A percentile compares a stretch with the other conserved stretches of the same genome.
These are phyloP conservation scores for Russula emetica DNA, from an alignment of 768 basidiomycete species.

Conservation along the genomic window DNA sequence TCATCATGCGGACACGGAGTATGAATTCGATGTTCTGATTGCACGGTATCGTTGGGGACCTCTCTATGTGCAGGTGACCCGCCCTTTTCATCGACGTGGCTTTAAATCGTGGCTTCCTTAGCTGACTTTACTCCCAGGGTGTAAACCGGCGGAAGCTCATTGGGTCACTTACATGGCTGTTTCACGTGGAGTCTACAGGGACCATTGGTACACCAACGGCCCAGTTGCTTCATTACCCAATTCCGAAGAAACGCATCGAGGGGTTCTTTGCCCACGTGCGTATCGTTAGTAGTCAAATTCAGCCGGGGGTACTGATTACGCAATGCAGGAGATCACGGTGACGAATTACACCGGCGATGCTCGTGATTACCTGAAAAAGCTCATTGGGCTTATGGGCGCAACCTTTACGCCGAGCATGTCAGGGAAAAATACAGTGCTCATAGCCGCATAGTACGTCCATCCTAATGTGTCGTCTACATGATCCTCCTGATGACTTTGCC, in stretches of 20 bases:
- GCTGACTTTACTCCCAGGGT: constrained; percentile 45
- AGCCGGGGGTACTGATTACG: background rate
- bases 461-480: background rate
- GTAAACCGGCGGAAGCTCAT: constrained; percentile 54
- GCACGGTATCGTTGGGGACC: constrained; percentile 63
- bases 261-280: constrained; percentile 61
- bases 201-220: constrained; percentile 59
- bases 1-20: constrained; percentile 42
- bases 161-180: constrained; percentile 80
- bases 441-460: constrained; percentile 72
- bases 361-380: constrained; percentile 81
- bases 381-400: constrained; percentile 74
- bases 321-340: constrained; percentile 64
- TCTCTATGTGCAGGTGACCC: constrained; percentile 60
- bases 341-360: constrained; percentile 87
- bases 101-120: background rate
- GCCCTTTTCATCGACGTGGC: background rate
- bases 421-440: constrained; percentile 68
- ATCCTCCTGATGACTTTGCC: constrained; percentile 2
- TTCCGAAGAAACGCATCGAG: constrained; percentile 56
- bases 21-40: constrained; percentile 67
- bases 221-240: constrained; percentile 81
- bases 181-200: constrained; percentile 66
- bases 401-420: constrained; percentile 81
- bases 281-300: constrained; percentile 14